Conservation (phyloP, 83 land plant genomes). For the Isoetes engelmannii region DNA sequence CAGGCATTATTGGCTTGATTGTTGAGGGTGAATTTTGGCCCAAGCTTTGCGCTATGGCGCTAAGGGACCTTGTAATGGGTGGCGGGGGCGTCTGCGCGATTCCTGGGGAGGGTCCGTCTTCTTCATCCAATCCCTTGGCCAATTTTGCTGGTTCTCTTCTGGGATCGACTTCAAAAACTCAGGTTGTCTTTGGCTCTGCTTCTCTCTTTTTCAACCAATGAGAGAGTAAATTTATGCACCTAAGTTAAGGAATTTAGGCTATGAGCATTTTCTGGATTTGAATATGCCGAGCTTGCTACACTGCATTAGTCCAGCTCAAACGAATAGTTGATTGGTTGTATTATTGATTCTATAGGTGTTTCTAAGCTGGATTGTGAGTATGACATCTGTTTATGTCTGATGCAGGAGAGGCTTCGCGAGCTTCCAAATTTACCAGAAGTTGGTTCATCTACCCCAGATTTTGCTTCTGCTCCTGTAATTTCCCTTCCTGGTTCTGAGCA, state of each 20-base stretch:
- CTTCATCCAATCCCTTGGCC: slow-evolving; percentile 79
- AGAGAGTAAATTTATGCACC: background rate
- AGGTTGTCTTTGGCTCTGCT: slow-evolving; percentile 30
- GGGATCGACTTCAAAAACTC: slow-evolving; percentile 57
- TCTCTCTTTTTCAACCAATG: background rate
- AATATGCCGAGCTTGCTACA: background rate
- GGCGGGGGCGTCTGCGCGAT: slow-evolving; percentile 59
- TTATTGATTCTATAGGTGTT: background rate
- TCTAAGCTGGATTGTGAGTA: background rate
- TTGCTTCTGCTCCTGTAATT: slow-evolving; percentile 27
- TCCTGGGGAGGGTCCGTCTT: slow-evolving; percentile 39
- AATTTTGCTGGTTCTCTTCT: slow-evolving; percentile 69
- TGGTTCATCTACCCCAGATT: slow-evolving; percentile 21
- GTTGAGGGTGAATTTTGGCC: no score
- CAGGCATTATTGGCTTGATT: no score
- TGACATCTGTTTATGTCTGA: background rate
- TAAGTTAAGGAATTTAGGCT: background rate
- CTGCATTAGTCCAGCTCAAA: background rate
- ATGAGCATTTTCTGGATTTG: background rate
- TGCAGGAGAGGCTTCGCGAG: slow-evolving; percentile 52
- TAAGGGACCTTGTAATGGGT: slow-evolving; percentile 70
- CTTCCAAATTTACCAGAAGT: slow-evolving; percentile 46
- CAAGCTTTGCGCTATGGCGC: slow-evolving; percentile 39
- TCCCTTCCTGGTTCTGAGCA: slow-evolving; percentile 68
- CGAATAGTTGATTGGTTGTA: background rate